Conservation (phyloP, 305 asterid species). For the Plantago lanceolata region DNA sequence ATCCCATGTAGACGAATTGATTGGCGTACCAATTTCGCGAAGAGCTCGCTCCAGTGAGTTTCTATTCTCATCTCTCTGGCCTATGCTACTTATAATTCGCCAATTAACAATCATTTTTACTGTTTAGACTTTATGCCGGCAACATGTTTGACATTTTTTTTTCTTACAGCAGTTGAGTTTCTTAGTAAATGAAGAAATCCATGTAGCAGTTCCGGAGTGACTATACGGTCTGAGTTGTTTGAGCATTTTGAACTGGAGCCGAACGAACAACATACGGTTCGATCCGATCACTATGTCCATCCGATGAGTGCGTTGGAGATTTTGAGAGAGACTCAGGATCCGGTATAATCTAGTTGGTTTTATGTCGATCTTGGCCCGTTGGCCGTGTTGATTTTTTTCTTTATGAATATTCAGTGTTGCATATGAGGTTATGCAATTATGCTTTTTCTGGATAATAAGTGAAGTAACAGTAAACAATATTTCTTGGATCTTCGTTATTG, state of each 20-base stretch:
- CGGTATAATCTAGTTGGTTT: slow-evolving; percentile 60
- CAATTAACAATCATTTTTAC: too few species aligned
- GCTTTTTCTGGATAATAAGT: too few species aligned
- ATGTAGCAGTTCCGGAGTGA: slow-evolving; percentile 7
- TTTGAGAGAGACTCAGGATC: slow-evolving; percentile 74
- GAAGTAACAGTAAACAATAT: too few species aligned
- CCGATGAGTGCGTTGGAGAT: slow-evolving; percentile 74
- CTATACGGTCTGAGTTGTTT: slow-evolving; percentile 1
- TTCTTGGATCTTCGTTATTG: too few species aligned
- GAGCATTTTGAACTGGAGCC: slow-evolving; percentile 43
- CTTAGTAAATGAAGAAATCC: slow-evolving; percentile 5
- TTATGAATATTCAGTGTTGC: too few species aligned
- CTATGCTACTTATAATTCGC: too few species aligned
- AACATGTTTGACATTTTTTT: too few species aligned
- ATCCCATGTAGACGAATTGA: slow-evolving; percentile 38
- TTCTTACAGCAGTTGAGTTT: slow-evolving; percentile 20
- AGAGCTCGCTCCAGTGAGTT: slow-evolving; percentile 56
- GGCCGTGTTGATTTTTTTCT: slow-evolving; percentile 59
- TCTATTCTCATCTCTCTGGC: slow-evolving; percentile 1
- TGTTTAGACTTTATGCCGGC: too few species aligned
- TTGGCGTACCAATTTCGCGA: slow-evolving; percentile 49
- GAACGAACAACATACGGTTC: slow-evolving; percentile 21
- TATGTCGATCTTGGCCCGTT: slow-evolving; percentile 60
- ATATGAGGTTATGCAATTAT: too few species aligned
- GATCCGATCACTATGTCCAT: slow-evolving; percentile 46